These are phyloP conservation scores for Teratosphaeria zuluensis DNA, from an alignment of 2,329 filamentous ascomycete species.

Conservation along the genomic window DNA sequence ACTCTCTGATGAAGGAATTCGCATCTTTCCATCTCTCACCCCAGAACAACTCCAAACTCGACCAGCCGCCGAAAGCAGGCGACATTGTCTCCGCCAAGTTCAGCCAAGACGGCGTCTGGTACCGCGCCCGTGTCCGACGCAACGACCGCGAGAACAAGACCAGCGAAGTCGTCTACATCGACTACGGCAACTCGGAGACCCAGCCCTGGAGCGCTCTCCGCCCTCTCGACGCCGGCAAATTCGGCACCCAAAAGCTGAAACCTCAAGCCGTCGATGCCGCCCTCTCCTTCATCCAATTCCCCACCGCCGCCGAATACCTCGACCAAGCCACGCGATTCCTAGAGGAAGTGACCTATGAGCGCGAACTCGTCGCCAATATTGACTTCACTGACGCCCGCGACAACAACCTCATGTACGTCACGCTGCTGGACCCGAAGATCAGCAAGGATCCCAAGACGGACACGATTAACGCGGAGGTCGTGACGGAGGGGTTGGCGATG, in stretches of 20 bases:
- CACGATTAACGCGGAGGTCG: conserved; percentile 82
- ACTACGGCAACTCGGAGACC: conserved; percentile 91
- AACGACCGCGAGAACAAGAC: conserved; percentile 87
- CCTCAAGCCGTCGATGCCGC: conserved; percentile 79
- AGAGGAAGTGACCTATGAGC: conserved; percentile 58
- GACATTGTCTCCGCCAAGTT: conserved; percentile 89
- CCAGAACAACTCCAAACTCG: conserved; percentile 60
- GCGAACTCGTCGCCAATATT: conserved; percentile 78
- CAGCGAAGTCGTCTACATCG: conserved; percentile 85
- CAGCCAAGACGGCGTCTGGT: conserved; percentile 83
- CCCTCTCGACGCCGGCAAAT: conserved; percentile 68
- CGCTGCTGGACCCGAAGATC: conserved; percentile 68
- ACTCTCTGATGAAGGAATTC: conserved; percentile 84
- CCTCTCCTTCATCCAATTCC: conserved; percentile 82
- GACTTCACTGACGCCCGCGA: conserved; percentile 74
- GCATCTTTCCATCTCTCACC: conserved; percentile 80
- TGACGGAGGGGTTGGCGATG: conserved; percentile 77
- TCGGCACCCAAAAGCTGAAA: conserved; percentile 71
- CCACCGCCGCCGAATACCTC: conserved; percentile 72
- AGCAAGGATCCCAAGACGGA: conserved; percentile 52
- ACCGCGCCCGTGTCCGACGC: conserved; percentile 79
- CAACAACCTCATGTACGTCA: conserved; percentile 66
- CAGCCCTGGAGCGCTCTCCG: conserved; percentile 77
- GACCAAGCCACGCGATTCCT: conserved; percentile 69
- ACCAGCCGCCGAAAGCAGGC: conserved; percentile 74